Percentiles rank a stretch among this genome's conserved stretches.
phyloP scores from a whole-genome alignment of 2,329 filamentous ascomycete genomes.

The Chrysoporthe deuterocubensis region DNA sequence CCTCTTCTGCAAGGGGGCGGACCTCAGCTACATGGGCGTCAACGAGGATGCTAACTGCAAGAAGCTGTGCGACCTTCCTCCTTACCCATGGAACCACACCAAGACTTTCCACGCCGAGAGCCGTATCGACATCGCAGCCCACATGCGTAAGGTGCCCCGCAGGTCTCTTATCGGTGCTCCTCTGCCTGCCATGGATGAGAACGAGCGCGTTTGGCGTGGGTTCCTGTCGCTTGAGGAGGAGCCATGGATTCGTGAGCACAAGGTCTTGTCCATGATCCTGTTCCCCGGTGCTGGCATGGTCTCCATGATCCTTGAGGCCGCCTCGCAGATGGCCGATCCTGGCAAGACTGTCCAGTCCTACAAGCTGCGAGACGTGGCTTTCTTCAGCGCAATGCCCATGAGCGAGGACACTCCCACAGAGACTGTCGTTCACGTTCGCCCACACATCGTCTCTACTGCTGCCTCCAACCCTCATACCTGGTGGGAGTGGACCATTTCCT shows the following conservation, averaged over 20 bases:
- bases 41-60: slow-evolving; percentile 38
- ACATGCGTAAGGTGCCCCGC: slow-evolving; percentile 38
- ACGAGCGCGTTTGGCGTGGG: slow-evolving; percentile 24
- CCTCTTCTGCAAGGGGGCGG: slow-evolving; percentile 21
- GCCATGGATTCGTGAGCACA: slow-evolving; percentile 28
- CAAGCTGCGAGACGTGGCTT: slow-evolving; percentile 23
- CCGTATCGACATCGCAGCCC: slow-evolving; percentile 39
- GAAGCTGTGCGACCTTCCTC: slow-evolving; percentile 42
- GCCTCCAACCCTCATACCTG: slow-evolving; percentile 19
- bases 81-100: slow-evolving; percentile 53
- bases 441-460: slow-evolving; percentile 21
- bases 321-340: slow-evolving; percentile 26
- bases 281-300: slow-evolving; percentile 28
- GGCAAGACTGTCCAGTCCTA: slow-evolving; percentile 30
- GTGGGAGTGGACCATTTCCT: slow-evolving; percentile 28
- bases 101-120: slow-evolving; percentile 32
- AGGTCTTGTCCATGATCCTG: slow-evolving; percentile 24
- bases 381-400: slow-evolving; percentile 24
- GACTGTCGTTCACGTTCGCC: slow-evolving; percentile 21
- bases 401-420: slow-evolving; percentile 26
- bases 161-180: slow-evolving; percentile 24
- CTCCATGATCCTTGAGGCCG: slow-evolving; percentile 23
- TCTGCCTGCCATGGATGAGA: slow-evolving; percentile 26
- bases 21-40: slow-evolving; percentile 33
- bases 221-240: slow-evolving; percentile 27